Conservation (phyloP, 768 basidiomycete genomes). For the Suillus alpinus region DNA sequence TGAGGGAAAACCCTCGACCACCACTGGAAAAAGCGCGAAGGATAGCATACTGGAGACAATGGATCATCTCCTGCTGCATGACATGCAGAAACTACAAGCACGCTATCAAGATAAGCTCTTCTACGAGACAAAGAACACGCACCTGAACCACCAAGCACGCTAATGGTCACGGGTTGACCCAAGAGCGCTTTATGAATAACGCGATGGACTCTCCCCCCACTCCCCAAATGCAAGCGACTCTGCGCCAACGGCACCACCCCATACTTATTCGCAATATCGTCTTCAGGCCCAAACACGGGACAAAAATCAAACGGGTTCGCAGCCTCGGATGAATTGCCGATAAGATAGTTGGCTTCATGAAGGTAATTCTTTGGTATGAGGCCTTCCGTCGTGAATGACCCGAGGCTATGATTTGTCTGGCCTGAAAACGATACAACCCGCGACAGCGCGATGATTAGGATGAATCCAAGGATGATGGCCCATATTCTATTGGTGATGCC, state of each 20-base stretch:
- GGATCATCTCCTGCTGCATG: constrained; percentile 93
- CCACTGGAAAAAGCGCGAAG: constrained; percentile 95
- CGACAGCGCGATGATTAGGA: constrained; percentile 54
- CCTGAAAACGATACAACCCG: constrained; percentile 50
- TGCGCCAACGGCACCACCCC: constrained; percentile 71
- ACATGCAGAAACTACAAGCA: constrained; percentile 75
- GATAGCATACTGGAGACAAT: constrained; percentile 81
- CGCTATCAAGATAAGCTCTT: constrained; percentile 2
- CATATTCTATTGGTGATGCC: constrained; percentile 71
- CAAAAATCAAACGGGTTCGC: constrained; percentile 86
- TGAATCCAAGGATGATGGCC: constrained; percentile 54
- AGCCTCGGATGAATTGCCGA: constrained; percentile 32
- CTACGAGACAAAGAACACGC: constrained; percentile 21
- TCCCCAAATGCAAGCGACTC: constrained; percentile 75
- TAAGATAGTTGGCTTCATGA: constrained; percentile 43
- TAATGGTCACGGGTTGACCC: constrained; percentile 86
- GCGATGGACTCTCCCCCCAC: constrained; percentile 76
- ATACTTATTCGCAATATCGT: constrained; percentile 76
- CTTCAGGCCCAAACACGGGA: constrained; percentile 80
- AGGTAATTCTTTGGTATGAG: constrained; percentile 81
- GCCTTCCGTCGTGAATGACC: constrained; percentile 37
- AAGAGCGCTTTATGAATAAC: constrained; percentile 81
- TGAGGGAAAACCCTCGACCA: constrained; percentile 98
- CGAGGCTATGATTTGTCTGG: constrained; percentile 18
- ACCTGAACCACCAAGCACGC: constrained; percentile 88